Evolutionary conservation across 805 yeast genomes (phyloP).

Genomic region (Spathaspora gorwiae): DNA sequence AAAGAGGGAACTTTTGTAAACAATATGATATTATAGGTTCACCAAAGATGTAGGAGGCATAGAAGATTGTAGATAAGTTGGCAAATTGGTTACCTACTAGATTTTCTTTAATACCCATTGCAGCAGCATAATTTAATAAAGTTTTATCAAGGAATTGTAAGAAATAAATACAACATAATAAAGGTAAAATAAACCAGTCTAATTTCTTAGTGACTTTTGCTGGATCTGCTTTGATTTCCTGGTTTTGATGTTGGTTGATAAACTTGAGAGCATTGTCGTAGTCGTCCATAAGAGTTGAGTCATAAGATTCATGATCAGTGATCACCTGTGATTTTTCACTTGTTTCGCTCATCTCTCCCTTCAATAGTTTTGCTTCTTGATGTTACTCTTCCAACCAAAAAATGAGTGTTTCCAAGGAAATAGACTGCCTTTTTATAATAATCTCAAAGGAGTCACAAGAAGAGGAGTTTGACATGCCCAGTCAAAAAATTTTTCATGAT

Average conservation of each 20-base stretch:
- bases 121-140: slow-evolving; percentile 57
- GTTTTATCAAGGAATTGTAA: slow-evolving; percentile 58
- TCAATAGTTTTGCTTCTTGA: too few relatives aligned
- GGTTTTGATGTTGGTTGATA: slow-evolving; percentile 2
- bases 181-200: slow-evolving; percentile 45
- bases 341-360: too few relatives aligned
- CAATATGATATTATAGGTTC: slow-evolving; percentile 41
- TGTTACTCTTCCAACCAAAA: too few relatives aligned
- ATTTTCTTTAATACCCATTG: slow-evolving; percentile 55
- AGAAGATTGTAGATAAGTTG: slow-evolving; percentile 49
- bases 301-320: slow-evolving; percentile 1
- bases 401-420: too few relatives aligned
- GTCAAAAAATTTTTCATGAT: too few relatives aligned
- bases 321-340: too few relatives aligned
- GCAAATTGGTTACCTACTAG: slow-evolving; percentile 46
- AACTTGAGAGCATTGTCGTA: slow-evolving; percentile 9
- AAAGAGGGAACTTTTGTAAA: slow-evolving; percentile 50
- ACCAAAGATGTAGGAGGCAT: slow-evolving; percentile 50
- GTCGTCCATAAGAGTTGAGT: not conserved
- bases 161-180: slow-evolving; percentile 51
- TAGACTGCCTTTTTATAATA: too few relatives aligned
- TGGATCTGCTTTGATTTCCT: not conserved
- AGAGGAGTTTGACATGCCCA: too few relatives aligned
- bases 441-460: too few relatives aligned
- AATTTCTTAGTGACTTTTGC: slow-evolving; percentile 27